Base-by-base conservation (phyloP, 805 yeast genomes). In the Zygotorulaspora chibaensis region DNA sequence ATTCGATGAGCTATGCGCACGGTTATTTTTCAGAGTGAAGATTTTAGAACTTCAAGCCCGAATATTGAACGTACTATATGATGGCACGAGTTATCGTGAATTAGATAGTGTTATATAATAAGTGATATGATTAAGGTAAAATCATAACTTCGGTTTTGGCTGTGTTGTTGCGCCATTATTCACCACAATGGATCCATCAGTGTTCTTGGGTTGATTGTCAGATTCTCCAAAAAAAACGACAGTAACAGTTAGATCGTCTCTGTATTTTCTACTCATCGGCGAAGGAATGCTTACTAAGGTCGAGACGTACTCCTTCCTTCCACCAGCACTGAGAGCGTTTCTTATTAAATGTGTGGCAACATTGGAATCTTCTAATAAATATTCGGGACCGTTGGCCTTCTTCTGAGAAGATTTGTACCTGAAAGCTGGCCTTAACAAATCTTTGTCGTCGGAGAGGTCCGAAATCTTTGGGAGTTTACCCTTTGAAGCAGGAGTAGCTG, bases 241-340 rank as follows among this genome's bases (percentile, higher is more conserved):
- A 2, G 96, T 88, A 4, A 90, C 97, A 0, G 98, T 90, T 61
- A 93, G 74, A 65, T 93, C 99, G 68, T 93, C 99, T 65, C 99
- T 80, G 67, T 90, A 91, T 37, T 88, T 76, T 67, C 99, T 80
- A 16, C 96, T 84, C 55, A 85, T 76, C 1, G 98, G 97, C 13
- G 89, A 79, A 15, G 98, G 98, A 43, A 93, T 88, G 43, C 93
- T 83, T 13, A 89, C 84, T 49, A 93, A 71, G 78, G 93, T 86
- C 17, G 90, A 80, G 2, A 90, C 89, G 56, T 88, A 90, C 51
- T 91, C 96, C 52, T 80, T 79, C 33, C 87, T 82, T 0, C 95
- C 96, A 18, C 84, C 84, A 6, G 96, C 96, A 46, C 87, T 80
- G 47, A 93, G 73, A 0, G 99, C 98, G 65, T 93, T 91, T 63